phyloP scores from a whole-genome alignment of 257 asterid species.

The Plantago elongata region DNA sequence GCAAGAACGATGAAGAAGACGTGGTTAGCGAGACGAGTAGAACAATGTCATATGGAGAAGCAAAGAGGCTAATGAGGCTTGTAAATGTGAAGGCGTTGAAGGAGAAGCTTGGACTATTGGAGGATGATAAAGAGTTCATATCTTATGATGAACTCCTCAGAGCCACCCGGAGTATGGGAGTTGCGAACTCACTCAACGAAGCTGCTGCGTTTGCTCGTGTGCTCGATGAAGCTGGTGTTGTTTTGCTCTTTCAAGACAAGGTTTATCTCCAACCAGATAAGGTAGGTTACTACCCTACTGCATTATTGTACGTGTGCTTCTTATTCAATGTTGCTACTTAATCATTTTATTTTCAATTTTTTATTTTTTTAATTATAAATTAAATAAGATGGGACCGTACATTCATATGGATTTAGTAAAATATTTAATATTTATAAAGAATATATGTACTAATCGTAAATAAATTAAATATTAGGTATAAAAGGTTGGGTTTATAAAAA shows the following conservation, averaged over 20 bases:
- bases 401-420: too few relatives aligned
- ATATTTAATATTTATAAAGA: too few relatives aligned
- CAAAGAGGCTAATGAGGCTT: constrained; percentile 82
- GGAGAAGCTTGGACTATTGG: constrained; percentile 59
- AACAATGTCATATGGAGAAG: constrained; percentile 63
- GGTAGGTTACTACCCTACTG: constrained; percentile 27
- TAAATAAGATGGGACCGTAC: too few relatives aligned
- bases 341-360: too few relatives aligned
- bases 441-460: too few relatives aligned
- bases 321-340: too few relatives aligned
- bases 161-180: constrained; percentile 64
- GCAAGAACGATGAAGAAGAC: constrained; percentile 17
- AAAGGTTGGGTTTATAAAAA: too few relatives aligned
- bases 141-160: constrained; percentile 52
- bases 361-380: too few relatives aligned
- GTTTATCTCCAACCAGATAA: constrained; percentile 87
- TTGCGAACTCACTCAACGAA: constrained; percentile 60
- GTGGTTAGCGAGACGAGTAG: constrained; percentile 11
- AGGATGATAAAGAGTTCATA: constrained; percentile 53
- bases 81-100: constrained; percentile 76
- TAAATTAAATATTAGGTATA: too few relatives aligned
- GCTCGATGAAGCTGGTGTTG: constrained; percentile 89
- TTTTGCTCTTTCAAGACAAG: constrained; percentile 77
- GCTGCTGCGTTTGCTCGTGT: constrained; percentile 78
- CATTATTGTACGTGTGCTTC: too few relatives aligned